Conservation (phyloP, 2,329 filamentous ascomycete genomes). For the Mariannaea elegans region DNA sequence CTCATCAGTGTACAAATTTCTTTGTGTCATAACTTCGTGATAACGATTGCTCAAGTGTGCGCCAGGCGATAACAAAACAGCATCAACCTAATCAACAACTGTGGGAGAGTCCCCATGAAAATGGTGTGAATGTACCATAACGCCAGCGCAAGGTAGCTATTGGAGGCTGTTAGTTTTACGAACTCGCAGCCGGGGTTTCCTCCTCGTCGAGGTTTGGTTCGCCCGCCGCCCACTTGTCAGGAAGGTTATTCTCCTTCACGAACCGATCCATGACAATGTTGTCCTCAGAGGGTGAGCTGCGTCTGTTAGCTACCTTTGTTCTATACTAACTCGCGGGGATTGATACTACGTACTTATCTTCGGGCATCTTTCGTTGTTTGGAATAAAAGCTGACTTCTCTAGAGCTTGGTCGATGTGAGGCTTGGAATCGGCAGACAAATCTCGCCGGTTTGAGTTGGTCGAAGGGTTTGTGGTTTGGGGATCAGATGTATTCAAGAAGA, state of each 20-base stretch:
- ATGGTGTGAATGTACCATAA: neutral
- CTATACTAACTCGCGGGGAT: neutral
- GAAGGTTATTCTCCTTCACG: conserved; percentile 16
- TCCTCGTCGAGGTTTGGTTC: neutral
- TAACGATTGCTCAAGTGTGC: neutral
- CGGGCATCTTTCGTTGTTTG: conserved; percentile 23
- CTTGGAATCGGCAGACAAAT: neutral
- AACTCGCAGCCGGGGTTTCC: neutral
- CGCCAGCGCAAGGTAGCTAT: neutral
- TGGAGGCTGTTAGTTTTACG: neutral
- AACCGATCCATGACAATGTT: neutral
- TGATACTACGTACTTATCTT: conserved; percentile 3
- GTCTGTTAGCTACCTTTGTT: conserved; percentile 12
- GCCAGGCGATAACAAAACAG: neutral
- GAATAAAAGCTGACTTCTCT: neutral
- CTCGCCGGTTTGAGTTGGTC: neutral
- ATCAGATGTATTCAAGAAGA: neutral
- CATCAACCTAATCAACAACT: neutral
- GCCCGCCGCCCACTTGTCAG: conserved; percentile 22
- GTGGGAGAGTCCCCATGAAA: neutral
- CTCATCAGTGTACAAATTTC: neutral
- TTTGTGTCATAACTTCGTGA: neutral
- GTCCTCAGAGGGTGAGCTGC: neutral
- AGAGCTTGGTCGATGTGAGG: neutral
- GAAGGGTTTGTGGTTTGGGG: neutral